Evolutionary conservation across 2,329 filamentous ascomycete genomes (phyloP).

Genomic region (Trichocomaceae sp.): DNA sequence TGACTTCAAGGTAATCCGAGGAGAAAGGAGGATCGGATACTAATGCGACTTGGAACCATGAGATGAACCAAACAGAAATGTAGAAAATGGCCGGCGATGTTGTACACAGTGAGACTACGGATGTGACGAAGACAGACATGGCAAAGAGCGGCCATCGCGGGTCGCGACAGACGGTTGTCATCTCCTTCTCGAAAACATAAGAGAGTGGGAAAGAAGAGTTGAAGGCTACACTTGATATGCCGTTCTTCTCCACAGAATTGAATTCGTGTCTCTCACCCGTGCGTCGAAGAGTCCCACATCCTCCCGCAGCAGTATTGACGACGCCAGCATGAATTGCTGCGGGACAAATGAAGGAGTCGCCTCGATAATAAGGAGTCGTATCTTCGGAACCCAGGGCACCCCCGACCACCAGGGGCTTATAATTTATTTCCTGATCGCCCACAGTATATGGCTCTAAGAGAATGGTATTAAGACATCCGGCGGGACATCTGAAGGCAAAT

Average conservation of each 20-base stretch:
- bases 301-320: slow-evolving; percentile 48
- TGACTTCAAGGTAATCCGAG: slow-evolving; percentile 48
- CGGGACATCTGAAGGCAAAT: slow-evolving; percentile 54
- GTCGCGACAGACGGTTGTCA: slow-evolving; percentile 44
- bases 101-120: slow-evolving; percentile 51
- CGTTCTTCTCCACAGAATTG: slow-evolving; percentile 40
- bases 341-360: slow-evolving; percentile 56
- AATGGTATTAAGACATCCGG: slow-evolving; percentile 48
- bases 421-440: slow-evolving; percentile 50
- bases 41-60: slow-evolving; percentile 56
- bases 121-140: slow-evolving; percentile 50
- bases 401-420: slow-evolving; percentile 50
- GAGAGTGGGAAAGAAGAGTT: slow-evolving; percentile 53
- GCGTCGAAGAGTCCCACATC: slow-evolving; percentile 51
- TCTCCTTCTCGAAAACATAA: slow-evolving; percentile 47
- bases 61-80: slow-evolving; percentile 46
- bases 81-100: slow-evolving; percentile 53
- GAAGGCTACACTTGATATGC: slow-evolving; percentile 49
- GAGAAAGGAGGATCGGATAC: slow-evolving; percentile 53
- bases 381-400: slow-evolving; percentile 39
- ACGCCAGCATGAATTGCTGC: slow-evolving; percentile 56
- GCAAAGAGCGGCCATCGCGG: slow-evolving; percentile 53
- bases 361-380: slow-evolving; percentile 47
- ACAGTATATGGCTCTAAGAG: slow-evolving; percentile 52
- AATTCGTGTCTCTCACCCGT: slow-evolving; percentile 47